Percentiles rank a stretch among this genome's conserved stretches.
Evolutionary conservation across 139 green algal genomes (phyloP).

Genomic region (Chlorella sp.): DNA sequence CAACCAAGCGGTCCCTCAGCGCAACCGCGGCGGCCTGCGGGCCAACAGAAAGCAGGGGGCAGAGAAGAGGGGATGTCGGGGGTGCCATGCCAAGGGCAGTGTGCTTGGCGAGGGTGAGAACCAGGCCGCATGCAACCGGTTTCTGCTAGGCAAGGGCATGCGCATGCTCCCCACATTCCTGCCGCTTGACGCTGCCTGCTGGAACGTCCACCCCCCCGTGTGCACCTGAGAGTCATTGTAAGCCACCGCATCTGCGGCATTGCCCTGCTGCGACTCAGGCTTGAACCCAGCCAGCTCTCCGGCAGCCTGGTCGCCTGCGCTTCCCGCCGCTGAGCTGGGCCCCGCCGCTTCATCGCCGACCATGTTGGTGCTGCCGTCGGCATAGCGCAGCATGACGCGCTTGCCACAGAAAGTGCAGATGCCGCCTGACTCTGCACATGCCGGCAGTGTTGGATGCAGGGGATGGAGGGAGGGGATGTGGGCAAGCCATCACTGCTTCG

Average conservation of each 20-base stretch:
- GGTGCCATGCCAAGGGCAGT: no score
- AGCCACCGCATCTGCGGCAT: neutral
- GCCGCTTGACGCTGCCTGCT: no score
- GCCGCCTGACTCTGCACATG: constrained; percentile 62
- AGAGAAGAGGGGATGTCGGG: no score
- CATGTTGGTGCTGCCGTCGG: constrained; percentile 32
- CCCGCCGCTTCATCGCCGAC: neutral
- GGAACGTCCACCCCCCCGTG: no score
- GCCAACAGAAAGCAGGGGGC: no score
- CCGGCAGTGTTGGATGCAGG: no score
- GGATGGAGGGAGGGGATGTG: no score
- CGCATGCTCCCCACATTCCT: no score
- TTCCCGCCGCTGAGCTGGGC: neutral
- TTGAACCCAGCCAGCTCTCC: neutral
- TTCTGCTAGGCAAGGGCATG: no score
- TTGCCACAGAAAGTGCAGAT: constrained; percentile 81
- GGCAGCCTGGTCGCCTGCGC: neutral
- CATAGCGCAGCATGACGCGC: constrained; percentile 61
- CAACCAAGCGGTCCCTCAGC: constrained; percentile 57
- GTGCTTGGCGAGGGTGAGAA: no score
- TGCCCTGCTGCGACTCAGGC: constrained; percentile 8
- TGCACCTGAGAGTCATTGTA: constrained; percentile 23
- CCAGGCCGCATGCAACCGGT: no score
- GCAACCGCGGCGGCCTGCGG: constrained; percentile 37
- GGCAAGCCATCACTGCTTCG: no score